phyloP scores from a whole-genome alignment of 2,329 filamentous ascomycete genomes.

The Huntiella abstrusa region DNA sequence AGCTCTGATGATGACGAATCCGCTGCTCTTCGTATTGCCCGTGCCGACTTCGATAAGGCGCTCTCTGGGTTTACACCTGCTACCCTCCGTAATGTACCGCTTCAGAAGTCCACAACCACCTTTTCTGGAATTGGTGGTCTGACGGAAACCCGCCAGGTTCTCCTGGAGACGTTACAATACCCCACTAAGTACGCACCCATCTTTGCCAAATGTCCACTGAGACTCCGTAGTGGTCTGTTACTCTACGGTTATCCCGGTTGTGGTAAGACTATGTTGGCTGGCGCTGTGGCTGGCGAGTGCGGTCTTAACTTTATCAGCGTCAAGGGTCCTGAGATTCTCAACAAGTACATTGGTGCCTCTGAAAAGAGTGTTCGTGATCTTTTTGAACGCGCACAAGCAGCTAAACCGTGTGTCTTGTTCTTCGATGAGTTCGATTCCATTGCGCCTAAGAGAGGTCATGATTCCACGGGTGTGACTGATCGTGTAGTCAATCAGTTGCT shows the following conservation, averaged over 20 bases:
- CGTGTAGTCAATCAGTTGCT: slow-evolving; percentile 94
- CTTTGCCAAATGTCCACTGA: slow-evolving; percentile 84
- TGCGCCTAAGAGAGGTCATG: slow-evolving; percentile 89
- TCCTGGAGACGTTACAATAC: slow-evolving; percentile 89
- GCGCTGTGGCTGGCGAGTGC: slow-evolving; percentile 92
- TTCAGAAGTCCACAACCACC: slow-evolving; percentile 82
- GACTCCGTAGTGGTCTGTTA: slow-evolving; percentile 80
- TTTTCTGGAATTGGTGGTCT: slow-evolving; percentile 87
- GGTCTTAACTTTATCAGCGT: slow-evolving; percentile 97
- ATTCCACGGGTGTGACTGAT: slow-evolving; percentile 95
- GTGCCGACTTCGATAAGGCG: slow-evolving; percentile 64
- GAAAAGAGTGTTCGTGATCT: slow-evolving; percentile 92
- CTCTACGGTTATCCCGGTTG: slow-evolving; percentile 92
- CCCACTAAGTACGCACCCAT: slow-evolving; percentile 96
- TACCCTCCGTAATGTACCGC: slow-evolving; percentile 79
- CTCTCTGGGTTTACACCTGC: slow-evolving; percentile 87
- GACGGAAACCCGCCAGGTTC: slow-evolving; percentile 66
- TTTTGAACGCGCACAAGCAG: slow-evolving; percentile 80
- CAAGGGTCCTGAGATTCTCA: slow-evolving; percentile 93
- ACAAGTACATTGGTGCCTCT: slow-evolving; percentile 96
- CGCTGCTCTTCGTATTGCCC: slow-evolving; percentile 43
- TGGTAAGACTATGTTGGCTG: slow-evolving; percentile 88
- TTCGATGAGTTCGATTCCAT: slow-evolving; percentile 99
- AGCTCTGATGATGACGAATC: slow-evolving; percentile 26
- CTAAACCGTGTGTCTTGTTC: slow-evolving; percentile 84